These are phyloP conservation scores for Arthrinium phaeospermum DNA, from an alignment of 2,329 filamentous ascomycete species.

Conservation along the genomic window DNA sequence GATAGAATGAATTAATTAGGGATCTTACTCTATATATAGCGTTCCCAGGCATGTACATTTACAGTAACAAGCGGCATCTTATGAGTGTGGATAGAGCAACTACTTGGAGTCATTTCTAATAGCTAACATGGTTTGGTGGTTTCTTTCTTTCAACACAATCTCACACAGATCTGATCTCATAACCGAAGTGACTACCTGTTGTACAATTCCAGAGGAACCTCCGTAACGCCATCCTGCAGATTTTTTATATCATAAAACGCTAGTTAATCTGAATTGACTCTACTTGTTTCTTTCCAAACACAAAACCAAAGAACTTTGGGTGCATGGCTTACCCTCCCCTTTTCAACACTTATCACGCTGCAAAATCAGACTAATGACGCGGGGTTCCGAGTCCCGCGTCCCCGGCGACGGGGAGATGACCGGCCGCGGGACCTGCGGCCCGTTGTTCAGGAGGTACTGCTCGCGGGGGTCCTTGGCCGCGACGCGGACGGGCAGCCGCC, in stretches of 20 bases:
- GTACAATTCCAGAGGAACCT: neutral
- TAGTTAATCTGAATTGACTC: no score
- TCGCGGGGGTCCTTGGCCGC: neutral
- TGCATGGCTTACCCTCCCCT: no score
- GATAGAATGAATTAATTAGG: neutral
- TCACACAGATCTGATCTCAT: neutral
- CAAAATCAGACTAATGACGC: neutral
- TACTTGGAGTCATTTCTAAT: no score
- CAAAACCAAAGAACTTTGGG: neutral
- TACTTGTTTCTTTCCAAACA: neutral
- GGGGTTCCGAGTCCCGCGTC: neutral
- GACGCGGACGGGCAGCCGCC: slow-evolving; percentile 1
- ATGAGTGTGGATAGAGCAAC: neutral
- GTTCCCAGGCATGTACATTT: neutral
- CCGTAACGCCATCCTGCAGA: neutral
- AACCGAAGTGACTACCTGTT: neutral
- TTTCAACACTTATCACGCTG: neutral
- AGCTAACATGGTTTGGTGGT: no score
- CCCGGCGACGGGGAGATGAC: neutral
- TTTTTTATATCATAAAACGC: neutral
- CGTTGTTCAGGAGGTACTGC: neutral
- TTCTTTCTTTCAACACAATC: neutral
- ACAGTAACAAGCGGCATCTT: neutral
- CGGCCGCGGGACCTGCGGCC: neutral
- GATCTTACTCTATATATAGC: neutral